Base-by-base conservation (phyloP, 2,329 filamentous ascomycete genomes). In the Didymella sp. region DNA sequence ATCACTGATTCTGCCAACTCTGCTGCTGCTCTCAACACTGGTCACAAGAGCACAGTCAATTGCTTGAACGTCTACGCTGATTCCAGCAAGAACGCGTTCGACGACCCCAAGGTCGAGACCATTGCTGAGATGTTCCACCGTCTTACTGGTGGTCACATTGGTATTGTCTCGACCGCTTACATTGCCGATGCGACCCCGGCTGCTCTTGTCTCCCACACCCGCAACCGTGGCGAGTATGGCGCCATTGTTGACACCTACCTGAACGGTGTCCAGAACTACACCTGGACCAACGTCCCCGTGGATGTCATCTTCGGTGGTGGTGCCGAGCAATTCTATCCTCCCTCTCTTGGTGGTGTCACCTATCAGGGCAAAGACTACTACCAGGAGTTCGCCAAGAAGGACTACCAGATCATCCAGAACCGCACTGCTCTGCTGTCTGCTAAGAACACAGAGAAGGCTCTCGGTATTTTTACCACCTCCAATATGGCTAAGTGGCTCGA, bases 1-100 rank as follows among this genome's bases (percentile, higher is more conserved):
- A 94, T 95, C 72, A 95, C 91, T 33, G 91, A 95, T 75, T 91
- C 88, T 59, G 91, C 91, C 77, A 95, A 95, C 78, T 92, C 89
- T 5, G 91, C 91, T 4, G 91, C 89, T 40, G 89, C 91, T 15
- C 81, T 95, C 17, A 95, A 94, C 79, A 87, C 85, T 22, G 91
- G 91, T 30, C 91, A 95, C 80, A 95, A 95, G 82, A 89, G 86
- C 69, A 89, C 87, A 0, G 90, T 94, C 63, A 93, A 95, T 70
- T 89, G 89, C 25, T 85, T 95, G 77, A 89, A 89, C 76, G 88
- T 94, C 28, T 93, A 95, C 58, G 89, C 83, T 38, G 91, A 96
- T 73, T 92, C 89, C 0, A 92, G 89, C 44, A 80, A 84, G 12
- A 83, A 89, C 66, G 78, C 83, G 2, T 91, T 91, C 62, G 91